Base-by-base conservation (phyloP, 2,329 filamentous ascomycete species). In the Sarocladiaceae sp. region DNA sequence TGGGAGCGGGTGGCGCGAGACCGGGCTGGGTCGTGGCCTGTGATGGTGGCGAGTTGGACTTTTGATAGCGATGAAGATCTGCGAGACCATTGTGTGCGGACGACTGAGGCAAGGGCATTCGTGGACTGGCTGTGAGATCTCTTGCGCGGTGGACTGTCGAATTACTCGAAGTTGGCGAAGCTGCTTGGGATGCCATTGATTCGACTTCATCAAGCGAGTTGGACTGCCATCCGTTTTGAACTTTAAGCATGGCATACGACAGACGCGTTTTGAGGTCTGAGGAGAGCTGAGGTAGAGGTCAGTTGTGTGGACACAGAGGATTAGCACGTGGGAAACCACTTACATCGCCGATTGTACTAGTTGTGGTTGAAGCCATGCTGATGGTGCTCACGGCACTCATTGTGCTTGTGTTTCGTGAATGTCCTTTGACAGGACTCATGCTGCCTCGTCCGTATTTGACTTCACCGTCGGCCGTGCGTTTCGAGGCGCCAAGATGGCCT, bases 201-300 rank as follows among this genome's bases (percentile, higher is more conserved):
- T 93, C 90, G 26, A 93, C 81, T 67, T 93, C 88, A 52, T 87
- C 84, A 53, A 94, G 82, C 17, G 83, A 84, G 57, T 87, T 84
- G 48, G 85, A 80, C 69, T 96, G 88, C 87, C 91, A 94, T 54
- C 90, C 90, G 64, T 95, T 85, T 65, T 90, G 90, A 36, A 97
- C 88, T 69, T 96, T 97, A 64, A 95, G 80, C 80, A 96, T 94
- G 57, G 93, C 93, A 68, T 97, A 97, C 6, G 90, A 90, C 25
- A 97, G 78, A 61, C 90, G 87, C 49, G 90, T 86, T 64, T 86
- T 87, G 50, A 97, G 78, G 64, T 93, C 88, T 52, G 85, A 82
- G 36, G 89, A 90, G 51, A 90, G 73, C 87, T 91, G 65, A 48
- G 44, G 6, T 3, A 18, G 4, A 4, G 10, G n/a, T 56, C 35